These are phyloP conservation scores for Hanseniaspora nectarophila DNA, from an alignment of 805 yeast genomes.

Conservation along the genomic window DNA sequence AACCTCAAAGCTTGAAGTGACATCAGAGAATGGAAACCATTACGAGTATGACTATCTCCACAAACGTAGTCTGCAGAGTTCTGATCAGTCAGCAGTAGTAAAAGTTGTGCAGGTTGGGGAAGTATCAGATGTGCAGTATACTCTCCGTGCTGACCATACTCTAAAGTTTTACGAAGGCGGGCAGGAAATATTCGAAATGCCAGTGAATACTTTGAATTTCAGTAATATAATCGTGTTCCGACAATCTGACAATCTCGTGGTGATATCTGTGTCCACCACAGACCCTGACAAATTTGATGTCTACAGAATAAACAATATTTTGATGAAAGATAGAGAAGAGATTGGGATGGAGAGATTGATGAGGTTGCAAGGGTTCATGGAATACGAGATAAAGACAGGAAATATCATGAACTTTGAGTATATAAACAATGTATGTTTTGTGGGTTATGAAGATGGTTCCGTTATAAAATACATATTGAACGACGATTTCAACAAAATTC, in stretches of 20 bases:
- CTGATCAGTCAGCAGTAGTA: neutral
- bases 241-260: neutral
- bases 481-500: neutral
- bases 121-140: neutral
- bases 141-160: neutral
- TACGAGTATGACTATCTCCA: neutral
- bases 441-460: slow-evolving; percentile 11
- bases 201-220: slow-evolving; percentile 8
- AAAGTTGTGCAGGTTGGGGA: neutral
- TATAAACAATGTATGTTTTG: neutral
- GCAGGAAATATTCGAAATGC: slow-evolving; percentile 2
- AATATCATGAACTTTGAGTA: slow-evolving; percentile 10
- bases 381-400: neutral
- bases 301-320: neutral
- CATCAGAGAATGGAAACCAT: neutral
- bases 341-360: neutral
- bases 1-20: neutral
- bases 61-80: neutral
- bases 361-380: neutral
- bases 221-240: neutral
- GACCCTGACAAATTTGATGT: slow-evolving; percentile 10
- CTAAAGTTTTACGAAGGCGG: neutral
- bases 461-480: neutral
- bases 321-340: neutral
- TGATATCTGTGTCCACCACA: slow-evolving; percentile 8